phyloP scores from a whole-genome alignment of 345 rosid species.

The Gossypium bickii region DNA sequence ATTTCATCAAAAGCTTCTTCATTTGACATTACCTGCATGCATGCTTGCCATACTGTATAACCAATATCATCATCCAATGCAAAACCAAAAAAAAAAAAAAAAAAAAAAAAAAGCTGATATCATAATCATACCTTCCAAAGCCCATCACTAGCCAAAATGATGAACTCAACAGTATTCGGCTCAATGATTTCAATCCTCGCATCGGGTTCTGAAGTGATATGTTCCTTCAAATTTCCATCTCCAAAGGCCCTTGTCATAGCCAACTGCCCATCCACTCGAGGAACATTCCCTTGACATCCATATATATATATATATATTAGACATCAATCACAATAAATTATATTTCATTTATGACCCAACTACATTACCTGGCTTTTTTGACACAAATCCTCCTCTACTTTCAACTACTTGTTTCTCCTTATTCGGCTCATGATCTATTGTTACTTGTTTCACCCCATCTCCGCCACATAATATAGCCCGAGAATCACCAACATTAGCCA shows the following conservation, averaged over 20 bases:
- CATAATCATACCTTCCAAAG: slow-evolving; percentile 40
- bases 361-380: slow-evolving; percentile 16
- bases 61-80: neutral
- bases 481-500: slow-evolving; percentile 54
- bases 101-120: neutral
- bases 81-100: too few relatives aligned
- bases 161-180: slow-evolving; percentile 13
- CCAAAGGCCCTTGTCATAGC: slow-evolving; percentile 41
- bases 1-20: slow-evolving; percentile 35
- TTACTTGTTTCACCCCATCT: slow-evolving; percentile 21
- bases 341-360: neutral
- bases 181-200: slow-evolving; percentile 13
- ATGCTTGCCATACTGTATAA: neutral
- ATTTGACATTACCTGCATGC: slow-evolving; percentile 43
- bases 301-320: too few relatives aligned
- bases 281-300: slow-evolving; percentile 19
- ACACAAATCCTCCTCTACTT: slow-evolving; percentile 31
- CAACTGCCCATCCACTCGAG: slow-evolving; percentile 30
- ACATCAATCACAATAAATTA: too few relatives aligned
- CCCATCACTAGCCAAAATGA: slow-evolving; percentile 57
- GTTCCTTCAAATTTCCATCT: slow-evolving; percentile 32
- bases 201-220: slow-evolving; percentile 34
- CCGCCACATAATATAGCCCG: slow-evolving; percentile 38
- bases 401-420: slow-evolving; percentile 18
- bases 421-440: slow-evolving; percentile 33